Evolutionary conservation across 768 basidiomycete species (phyloP).

Genomic region (Gymnopilus junonius): DNA sequence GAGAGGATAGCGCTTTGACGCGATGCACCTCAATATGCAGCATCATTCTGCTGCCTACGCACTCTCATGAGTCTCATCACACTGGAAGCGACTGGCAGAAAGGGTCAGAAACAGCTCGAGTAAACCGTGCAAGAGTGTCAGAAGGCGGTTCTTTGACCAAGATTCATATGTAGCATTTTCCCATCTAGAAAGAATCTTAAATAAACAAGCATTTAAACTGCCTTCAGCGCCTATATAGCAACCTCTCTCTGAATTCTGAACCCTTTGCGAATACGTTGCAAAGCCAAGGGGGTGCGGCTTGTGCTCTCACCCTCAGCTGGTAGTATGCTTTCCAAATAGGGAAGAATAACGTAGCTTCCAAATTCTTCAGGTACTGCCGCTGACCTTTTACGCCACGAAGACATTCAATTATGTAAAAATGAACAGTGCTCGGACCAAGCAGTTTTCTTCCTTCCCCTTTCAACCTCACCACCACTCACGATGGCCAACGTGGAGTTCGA

Average conservation of each 20-base stretch:
- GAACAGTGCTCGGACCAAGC: not conserved
- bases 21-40: not conserved
- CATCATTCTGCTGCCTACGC: too few relatives aligned
- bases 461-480: not conserved
- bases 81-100: not conserved
- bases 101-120: not conserved
- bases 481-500: constrained; percentile 35
- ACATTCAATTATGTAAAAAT: not conserved
- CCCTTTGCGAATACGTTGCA: too few relatives aligned
- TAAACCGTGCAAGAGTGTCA: not conserved
- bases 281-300: too few relatives aligned
- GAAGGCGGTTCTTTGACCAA: not conserved
- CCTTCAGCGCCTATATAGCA: too few relatives aligned
- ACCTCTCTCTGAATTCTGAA: too few relatives aligned
- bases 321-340: not conserved
- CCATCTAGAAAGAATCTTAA: not conserved
- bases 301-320: too few relatives aligned
- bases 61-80: not conserved
- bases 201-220: too few relatives aligned
- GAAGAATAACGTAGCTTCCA: not conserved
- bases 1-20: not conserved
- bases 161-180: not conserved
- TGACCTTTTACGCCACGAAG: not conserved
- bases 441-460: not conserved
- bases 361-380: not conserved